Evolutionary conservation across 2,329 filamentous ascomycete species (phyloP).

Genomic region (Paracoccidioides lutzii): DNA sequence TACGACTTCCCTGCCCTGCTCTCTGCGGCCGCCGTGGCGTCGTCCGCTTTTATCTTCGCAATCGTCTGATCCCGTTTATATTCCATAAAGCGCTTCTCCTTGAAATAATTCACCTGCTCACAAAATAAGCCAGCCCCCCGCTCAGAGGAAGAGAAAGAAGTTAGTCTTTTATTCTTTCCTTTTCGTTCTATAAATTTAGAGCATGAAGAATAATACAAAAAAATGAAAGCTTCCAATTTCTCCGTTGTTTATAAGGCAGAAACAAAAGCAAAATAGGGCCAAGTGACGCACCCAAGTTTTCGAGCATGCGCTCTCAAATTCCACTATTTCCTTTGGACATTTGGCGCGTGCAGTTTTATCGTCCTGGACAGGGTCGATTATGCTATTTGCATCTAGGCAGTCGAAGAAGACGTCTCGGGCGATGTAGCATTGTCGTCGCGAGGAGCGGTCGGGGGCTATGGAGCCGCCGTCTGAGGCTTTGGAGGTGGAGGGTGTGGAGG

Average conservation of each 20-base stretch:
- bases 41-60: conserved; percentile 59
- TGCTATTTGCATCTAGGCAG: conserved; percentile 70
- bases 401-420: conserved; percentile 76
- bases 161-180: background rate
- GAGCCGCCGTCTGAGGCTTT: conserved; percentile 45
- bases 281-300: conserved; percentile 65
- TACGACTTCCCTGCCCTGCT: conserved; percentile 22
- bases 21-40: conserved; percentile 48
- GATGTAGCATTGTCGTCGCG: conserved; percentile 78
- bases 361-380: conserved; percentile 59
- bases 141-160: conserved; percentile 1
- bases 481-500: conserved; percentile 29
- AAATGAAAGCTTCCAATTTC: background rate
- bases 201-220: background rate
- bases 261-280: background rate
- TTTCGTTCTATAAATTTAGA: background rate
- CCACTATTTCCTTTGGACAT: conserved; percentile 47
- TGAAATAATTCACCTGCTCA: conserved; percentile 83
- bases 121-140: background rate
- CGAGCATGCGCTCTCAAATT: conserved; percentile 77
- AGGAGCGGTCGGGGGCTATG: conserved; percentile 71
- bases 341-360: conserved; percentile 44
- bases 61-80: conserved; percentile 70
- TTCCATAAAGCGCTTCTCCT: conserved; percentile 89
- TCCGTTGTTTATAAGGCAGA: background rate